A percentile compares a stretch with the other conserved stretches of the same genome.
Conservation (phyloP, 1,284 basidiomycete species). For the Volvariella volvacea region DNA sequence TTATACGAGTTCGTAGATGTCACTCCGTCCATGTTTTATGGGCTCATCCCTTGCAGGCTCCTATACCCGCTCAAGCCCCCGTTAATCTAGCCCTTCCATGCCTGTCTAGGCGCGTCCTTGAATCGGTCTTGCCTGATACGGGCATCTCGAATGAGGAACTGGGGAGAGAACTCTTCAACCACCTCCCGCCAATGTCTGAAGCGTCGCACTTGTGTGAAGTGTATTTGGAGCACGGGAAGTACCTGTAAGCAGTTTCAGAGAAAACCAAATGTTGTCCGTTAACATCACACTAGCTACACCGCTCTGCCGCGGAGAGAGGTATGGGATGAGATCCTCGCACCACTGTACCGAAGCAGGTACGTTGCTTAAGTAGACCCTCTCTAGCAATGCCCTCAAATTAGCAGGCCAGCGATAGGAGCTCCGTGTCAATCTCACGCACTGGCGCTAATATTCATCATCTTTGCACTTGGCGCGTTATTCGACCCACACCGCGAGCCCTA, state of each 20-base stretch:
- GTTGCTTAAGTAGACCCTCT: constrained; percentile 11
- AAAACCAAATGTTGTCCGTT: background rate
- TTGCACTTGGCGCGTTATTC: constrained; percentile 44
- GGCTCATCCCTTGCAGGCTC: constrained; percentile 8
- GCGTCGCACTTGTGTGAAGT: constrained; percentile 47
- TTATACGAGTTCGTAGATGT: constrained; percentile 36
- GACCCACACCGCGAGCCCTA: constrained; percentile 37
- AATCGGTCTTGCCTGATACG: constrained; percentile 24
- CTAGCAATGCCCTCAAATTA: constrained; percentile 3
- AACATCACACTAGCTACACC: constrained; percentile 23
- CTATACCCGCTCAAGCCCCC: constrained; percentile 14
- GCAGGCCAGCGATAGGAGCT: constrained; percentile 19
- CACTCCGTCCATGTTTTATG: background rate
- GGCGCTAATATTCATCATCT: constrained; percentile 48
- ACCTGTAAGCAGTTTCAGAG: constrained; percentile 30
- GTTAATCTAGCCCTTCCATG: constrained; percentile 18
- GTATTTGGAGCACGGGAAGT: constrained; percentile 47
- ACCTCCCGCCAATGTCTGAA: constrained; percentile 45
- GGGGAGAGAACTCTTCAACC: constrained; percentile 30
- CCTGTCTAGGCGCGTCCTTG: constrained; percentile 24
- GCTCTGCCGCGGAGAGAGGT: constrained; percentile 34
- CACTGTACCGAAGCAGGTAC: constrained; percentile 39
- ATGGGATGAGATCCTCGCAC: constrained; percentile 40
- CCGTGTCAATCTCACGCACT: constrained; percentile 33
- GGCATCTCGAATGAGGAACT: constrained; percentile 24